Evolutionary conservation across 1,284 basidiomycete genomes (phyloP), one percentile per base, ranked within the genome.

Genomic region (Ustilago trichophora): DNA sequence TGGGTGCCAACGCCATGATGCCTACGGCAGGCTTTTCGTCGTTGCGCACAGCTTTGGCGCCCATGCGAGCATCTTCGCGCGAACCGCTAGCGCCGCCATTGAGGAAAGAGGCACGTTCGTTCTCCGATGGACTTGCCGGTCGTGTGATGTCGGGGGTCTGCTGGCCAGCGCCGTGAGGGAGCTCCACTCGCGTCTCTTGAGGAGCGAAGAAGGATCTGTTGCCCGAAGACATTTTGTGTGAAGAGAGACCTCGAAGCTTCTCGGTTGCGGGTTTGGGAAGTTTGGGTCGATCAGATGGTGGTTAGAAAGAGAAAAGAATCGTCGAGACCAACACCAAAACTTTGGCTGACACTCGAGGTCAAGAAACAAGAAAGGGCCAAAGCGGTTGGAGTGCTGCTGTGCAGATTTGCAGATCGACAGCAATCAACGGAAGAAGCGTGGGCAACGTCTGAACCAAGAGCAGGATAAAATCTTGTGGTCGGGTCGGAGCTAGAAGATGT

Each of bases 1-100:
- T 90, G 26, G 94, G 89, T 9, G 90, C 85, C 29, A 89, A 88
- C 87, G 81, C 72, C 29, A 35, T 35, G 51, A 70, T 58, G 25
- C 67, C 62, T 10, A 62, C 53, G 2, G 49, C 53, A n/a, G 59
- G 59, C 51, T 56, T 64, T 15, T 70, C 67, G 6, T 58, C 57
- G 27, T 26, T 31, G 22, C 50, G 47, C n/a, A 52, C 9, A 2
- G 69, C 64, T 31, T 64, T 67, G 12, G 64, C 69, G n/a, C 69
- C 69, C 42, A 72, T 46, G 6, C 69, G 59, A 9, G 47, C 55
- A 40, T 72, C 69, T 31, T 68, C 65, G 24, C 69, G 69, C 4
- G 40, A 31, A 9, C 33, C 35, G 35, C 47, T 54, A 18, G 51
- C 42, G 24, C 42, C 29, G 19, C 51, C 56, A 16, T 52, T 55